phyloP scores from a whole-genome alignment of 2,329 filamentous ascomycete genomes.

The Pestalotiopsis fici region DNA sequence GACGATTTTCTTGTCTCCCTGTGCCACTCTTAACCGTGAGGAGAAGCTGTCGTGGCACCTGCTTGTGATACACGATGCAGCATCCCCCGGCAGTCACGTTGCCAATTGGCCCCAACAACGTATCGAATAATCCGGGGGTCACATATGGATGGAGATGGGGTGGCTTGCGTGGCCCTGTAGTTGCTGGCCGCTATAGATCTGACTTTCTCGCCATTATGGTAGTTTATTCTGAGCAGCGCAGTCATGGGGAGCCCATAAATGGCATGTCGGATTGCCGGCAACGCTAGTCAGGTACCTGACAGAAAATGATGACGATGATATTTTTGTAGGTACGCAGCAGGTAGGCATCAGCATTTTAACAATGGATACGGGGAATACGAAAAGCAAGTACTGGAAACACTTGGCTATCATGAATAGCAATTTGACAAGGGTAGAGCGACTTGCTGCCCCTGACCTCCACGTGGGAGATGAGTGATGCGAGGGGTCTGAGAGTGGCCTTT shows the following conservation, averaged over 20 bases:
- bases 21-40: neutral
- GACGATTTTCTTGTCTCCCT: neutral
- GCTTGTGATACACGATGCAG: constrained; percentile 1
- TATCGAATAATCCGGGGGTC: neutral
- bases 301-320: neutral
- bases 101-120: neutral
- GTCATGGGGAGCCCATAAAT: neutral
- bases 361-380: neutral
- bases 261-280: neutral
- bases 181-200: neutral
- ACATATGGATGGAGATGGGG: too few species aligned
- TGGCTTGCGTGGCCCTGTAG: neutral
- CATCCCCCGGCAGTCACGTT: neutral
- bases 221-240: neutral
- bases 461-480: constrained; percentile 17
- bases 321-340: neutral
- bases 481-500: neutral
- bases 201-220: neutral
- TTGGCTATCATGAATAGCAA: neutral
- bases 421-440: neutral
- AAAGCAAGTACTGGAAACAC: neutral
- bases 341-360: neutral
- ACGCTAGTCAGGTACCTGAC: neutral
- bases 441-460: constrained; percentile 21
- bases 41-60: neutral